Conservation (phyloP, 1,284 basidiomycete species). For the Melampsora larici-populina region DNA sequence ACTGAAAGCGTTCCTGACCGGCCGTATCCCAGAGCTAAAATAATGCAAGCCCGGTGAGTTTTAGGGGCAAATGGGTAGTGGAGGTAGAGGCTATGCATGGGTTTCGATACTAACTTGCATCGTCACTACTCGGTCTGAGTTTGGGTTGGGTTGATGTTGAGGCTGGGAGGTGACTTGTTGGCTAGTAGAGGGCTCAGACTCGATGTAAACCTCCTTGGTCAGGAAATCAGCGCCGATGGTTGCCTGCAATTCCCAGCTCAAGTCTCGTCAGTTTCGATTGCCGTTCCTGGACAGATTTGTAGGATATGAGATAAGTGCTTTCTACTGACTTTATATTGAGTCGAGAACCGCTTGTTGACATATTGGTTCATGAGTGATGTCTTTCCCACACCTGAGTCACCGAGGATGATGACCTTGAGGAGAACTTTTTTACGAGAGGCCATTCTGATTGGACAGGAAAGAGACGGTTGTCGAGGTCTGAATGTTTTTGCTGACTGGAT, state of each 20-base stretch:
- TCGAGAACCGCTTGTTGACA: constrained; percentile 99
- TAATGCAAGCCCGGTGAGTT: not conserved
- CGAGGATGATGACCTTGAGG: constrained; percentile 97
- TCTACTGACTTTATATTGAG: constrained; percentile 98
- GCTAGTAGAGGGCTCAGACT: constrained; percentile 53
- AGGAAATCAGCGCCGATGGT: constrained; percentile 60
- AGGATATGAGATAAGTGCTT: constrained; percentile 58
- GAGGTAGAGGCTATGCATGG: not conserved
- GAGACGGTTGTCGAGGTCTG: constrained; percentile 63
- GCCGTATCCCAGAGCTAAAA: constrained; percentile 95
- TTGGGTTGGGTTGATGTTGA: constrained; percentile 1
- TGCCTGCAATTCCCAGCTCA: constrained; percentile 41
- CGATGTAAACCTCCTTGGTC: constrained; percentile 98
- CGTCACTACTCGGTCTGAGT: constrained; percentile 80
- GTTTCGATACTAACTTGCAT: constrained; percentile 74
- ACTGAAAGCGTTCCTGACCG: constrained; percentile 98
- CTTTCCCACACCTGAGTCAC: constrained; percentile 98
- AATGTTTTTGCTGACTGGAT: not conserved
- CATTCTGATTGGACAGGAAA: constrained; percentile 53
- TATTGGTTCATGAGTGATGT: constrained; percentile 99
- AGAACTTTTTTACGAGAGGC: constrained; percentile 70
- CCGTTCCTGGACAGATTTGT: not conserved
- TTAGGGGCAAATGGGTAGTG: not conserved
- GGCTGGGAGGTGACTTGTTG: constrained; percentile 20
- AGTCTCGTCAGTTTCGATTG: not conserved